Evolutionary conservation across 768 basidiomycete species (phyloP).

Genomic region (Termitomyces sp.): DNA sequence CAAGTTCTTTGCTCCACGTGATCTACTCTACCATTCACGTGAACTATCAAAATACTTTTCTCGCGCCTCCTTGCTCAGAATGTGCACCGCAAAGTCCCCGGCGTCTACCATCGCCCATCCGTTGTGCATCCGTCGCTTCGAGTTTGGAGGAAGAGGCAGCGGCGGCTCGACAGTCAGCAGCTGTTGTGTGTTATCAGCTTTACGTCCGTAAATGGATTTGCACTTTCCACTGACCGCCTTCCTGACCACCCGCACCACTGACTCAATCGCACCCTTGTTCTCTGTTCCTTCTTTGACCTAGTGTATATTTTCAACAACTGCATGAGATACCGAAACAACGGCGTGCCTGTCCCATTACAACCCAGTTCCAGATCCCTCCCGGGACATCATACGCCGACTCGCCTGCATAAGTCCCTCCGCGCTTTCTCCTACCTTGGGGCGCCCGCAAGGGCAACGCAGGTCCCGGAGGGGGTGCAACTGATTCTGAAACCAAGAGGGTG

Average conservation of each 20-base stretch:
- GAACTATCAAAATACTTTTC: constrained; percentile 57
- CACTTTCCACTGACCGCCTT: constrained; percentile 50
- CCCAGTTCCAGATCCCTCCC: constrained; percentile 71
- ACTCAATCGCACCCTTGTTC: constrained; percentile 71
- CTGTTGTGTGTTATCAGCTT: constrained; percentile 26
- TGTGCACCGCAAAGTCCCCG: constrained; percentile 74
- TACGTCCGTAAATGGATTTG: background rate
- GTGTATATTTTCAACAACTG: constrained; percentile 3
- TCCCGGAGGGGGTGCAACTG: constrained; percentile 44
- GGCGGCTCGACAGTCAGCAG: constrained; percentile 54
- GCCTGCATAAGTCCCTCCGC: constrained; percentile 64
- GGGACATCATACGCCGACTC: constrained; percentile 49
- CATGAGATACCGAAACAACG: background rate
- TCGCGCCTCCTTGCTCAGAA: constrained; percentile 59
- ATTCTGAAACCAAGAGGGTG: constrained; percentile 47
- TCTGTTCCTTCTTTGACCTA: constrained; percentile 86
- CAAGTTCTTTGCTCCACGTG: constrained; percentile 8
- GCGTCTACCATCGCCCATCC: constrained; percentile 86
- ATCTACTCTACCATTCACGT: constrained; percentile 18
- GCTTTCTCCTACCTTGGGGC: constrained; percentile 57
- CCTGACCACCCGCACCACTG: constrained; percentile 61
- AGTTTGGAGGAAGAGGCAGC: constrained; percentile 55
- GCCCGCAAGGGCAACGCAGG: constrained; percentile 51
- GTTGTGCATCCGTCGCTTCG: constrained; percentile 51
- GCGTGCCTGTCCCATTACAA: constrained; percentile 64